Conservation (phyloP, 2,329 filamentous ascomycete genomes). For the Pseudogymnoascus verrucosus region DNA sequence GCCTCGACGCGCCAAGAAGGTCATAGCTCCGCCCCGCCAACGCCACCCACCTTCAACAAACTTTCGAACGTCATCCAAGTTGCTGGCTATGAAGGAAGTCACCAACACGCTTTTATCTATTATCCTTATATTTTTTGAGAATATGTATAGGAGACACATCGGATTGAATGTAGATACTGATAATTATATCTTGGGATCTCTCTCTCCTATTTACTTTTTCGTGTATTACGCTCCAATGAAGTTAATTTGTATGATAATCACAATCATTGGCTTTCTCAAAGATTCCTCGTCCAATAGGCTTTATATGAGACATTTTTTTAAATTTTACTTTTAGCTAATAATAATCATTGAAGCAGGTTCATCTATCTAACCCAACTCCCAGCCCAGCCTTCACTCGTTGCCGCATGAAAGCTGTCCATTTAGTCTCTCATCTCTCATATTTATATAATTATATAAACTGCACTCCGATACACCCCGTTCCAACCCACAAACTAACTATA, state of each 20-base stretch:
- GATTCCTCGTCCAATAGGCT: background rate
- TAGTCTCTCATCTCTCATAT: background rate
- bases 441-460: background rate
- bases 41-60: background rate
- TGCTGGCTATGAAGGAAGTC: no score
- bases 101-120: no score
- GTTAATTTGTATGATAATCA: no score
- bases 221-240: no score
- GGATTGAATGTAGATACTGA: background rate
- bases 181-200: no score
- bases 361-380: background rate
- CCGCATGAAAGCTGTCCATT: background rate
- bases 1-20: background rate
- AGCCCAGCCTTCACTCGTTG: background rate
- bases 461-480: background rate
- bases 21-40: background rate
- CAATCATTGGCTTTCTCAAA: background rate
- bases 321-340: background rate
- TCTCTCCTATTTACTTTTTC: no score
- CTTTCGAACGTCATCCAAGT: background rate
- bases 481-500: slow-evolving; percentile 30
- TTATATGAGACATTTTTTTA: background rate
- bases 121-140: no score
- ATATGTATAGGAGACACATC: no score
- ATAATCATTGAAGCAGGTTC: background rate